A percentile compares a stretch with the other conserved stretches of the same genome.
These are phyloP conservation scores for Tolypocladium album DNA, from an alignment of 2,329 filamentous ascomycete species.

Conservation along the genomic window DNA sequence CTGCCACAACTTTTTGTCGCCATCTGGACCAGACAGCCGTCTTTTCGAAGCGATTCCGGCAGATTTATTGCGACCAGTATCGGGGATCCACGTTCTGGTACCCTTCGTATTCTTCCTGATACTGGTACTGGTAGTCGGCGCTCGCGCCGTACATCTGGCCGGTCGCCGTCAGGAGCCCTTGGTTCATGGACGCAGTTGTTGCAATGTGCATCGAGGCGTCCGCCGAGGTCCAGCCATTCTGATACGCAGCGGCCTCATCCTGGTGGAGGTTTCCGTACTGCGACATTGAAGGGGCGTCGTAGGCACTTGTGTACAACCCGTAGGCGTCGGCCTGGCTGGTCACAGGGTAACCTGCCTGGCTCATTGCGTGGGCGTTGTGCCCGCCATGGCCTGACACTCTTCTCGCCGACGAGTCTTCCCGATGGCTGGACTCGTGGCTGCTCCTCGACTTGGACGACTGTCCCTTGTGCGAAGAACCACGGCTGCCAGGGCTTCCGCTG, in stretches of 20 bases:
- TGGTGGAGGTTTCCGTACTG: background rate
- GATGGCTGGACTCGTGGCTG: background rate
- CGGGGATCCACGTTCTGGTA: background rate
- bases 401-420: background rate
- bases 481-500: conserved; percentile 1
- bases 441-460: background rate
- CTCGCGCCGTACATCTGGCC: background rate
- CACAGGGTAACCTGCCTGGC: background rate
- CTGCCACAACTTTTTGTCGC: background rate
- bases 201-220: background rate
- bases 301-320: background rate
- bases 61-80: background rate
- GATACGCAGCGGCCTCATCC: background rate
- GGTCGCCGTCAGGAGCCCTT: background rate
- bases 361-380: background rate
- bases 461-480: background rate
- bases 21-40: background rate
- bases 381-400: background rate
- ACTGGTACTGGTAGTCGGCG: background rate
- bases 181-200: background rate
- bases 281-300: background rate
- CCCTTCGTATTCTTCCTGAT: background rate
- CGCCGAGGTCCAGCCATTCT: background rate
- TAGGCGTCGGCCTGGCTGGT: background rate
- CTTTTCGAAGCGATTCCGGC: background rate